Evolutionary conservation across 75 land plant genomes (phyloP), one percentile per base, ranked within the genome.

Genomic region (Sequoia sempervirens): DNA sequence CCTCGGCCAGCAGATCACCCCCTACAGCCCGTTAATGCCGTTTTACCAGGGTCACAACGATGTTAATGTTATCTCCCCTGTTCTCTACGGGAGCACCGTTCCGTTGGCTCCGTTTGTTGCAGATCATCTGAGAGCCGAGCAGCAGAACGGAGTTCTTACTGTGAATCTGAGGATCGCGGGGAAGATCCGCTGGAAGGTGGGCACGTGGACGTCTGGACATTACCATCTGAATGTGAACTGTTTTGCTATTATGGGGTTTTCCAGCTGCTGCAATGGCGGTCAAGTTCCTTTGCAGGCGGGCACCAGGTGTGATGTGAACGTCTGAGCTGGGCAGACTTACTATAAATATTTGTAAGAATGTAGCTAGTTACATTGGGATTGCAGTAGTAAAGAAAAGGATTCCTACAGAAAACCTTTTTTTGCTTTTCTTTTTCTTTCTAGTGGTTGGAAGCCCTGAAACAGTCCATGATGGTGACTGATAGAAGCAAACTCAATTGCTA

Each of bases 1-100:
- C 84, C 85, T 76, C 3, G 54, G 74, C 82, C 94, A 92, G 84
- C 90, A 89, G 86, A 82, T 92, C 50, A 87, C 91, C 3, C 84
- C 81, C 52, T 40, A 79, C 9, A 82, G 88, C 28, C 0, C 41
- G 72, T 75, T 92, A 32, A 87, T 89, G 7, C 1, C 80, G 7
- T 80, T 80, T 30, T 91, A 92, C 83, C 92, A 86, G 75, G 88
- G 87, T 46, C 84, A 80, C 88, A 37, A 88, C 64, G 92, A 88
- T 28, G 30, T 81, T 58, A 70, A n/a, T 82, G 72, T 89, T 38
- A 88, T 92, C 91, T 86, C 92, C 0, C 92, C 90, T 0, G 74
- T 86, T 61, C 37, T 92, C 37, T 69, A 6, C 66, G 92, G 92
- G 36, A 53, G 2, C 37, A 45, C 75, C 58, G 88, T 91, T 20